Base-by-base conservation (phyloP, 257 asterid genomes). In the Solanum tacnaense region DNA sequence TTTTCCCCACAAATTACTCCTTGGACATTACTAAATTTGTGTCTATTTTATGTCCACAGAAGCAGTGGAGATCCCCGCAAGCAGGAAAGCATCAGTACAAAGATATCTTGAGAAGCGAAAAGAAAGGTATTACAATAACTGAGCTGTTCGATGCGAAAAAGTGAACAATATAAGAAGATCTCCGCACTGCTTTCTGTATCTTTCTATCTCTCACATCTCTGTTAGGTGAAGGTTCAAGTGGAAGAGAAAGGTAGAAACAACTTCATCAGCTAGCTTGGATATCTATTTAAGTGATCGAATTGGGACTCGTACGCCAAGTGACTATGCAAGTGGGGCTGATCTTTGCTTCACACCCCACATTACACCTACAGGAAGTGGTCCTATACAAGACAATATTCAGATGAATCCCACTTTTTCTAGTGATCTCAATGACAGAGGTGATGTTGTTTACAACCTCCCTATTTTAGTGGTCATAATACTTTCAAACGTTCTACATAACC, bases 191-290 rank as follows among this genome's bases (percentile, higher is more conserved):
- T 87, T 85, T 86, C 39, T 76, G 41, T 86, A 71, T 52, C 75
- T 85, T 79, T 83, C 39, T 3, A 90, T 88, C 93, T 90, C 96
- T 95, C 94, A 92, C 88, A 86, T 89, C 93, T 91, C 87, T 95
- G 96, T 92, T 91, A 94, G 96, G 92, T 94, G 98, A 94, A 96
- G 99, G 98, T 97, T 95, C 91, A 96, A 94, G 97, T 92, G 97
- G 96, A 95, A 92, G 98, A 93, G 93, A 89, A 96, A 90, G 95
- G 93, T 90, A 79, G 98, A 93, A 91, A 79, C 70, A 90, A 87
- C 91, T 79, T 87, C 96, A 88, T 90, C 94, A 84, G 87, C 94
- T 85, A 87, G 93, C 92, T 83, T 94, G 91, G 95, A 93, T 78
- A 46, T 91, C 88, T 91, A 89, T 91, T 56, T 91, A 84, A 93